Evolutionary conservation across 202 grass and related monocot species (phyloP).

Genomic region (Zoysia matrella): DNA sequence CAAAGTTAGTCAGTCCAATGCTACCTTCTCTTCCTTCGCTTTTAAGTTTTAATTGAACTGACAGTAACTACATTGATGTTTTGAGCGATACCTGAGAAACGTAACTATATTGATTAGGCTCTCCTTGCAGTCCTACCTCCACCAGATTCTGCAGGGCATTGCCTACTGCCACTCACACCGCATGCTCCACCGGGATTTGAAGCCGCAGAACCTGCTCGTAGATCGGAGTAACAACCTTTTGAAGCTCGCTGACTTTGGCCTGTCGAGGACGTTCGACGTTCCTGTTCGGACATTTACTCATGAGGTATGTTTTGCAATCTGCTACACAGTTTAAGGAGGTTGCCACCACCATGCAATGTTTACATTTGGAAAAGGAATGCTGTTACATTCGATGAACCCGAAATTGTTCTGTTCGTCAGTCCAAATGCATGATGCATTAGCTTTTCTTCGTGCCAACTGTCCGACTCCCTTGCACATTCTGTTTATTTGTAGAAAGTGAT

Average conservation of each 20-base stretch:
- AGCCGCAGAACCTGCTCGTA: constrained; percentile 93
- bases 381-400: neutral
- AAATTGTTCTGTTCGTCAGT: neutral
- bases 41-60: neutral
- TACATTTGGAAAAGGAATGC: neutral
- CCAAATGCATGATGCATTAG: no score
- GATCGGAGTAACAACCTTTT: constrained; percentile 65
- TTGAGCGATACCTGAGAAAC: neutral
- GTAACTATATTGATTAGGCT: neutral
- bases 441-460: no score
- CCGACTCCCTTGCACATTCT: no score
- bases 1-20: constrained; percentile 50
- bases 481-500: no score
- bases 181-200: constrained; percentile 86
- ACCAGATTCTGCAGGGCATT: constrained; percentile 82
- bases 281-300: constrained; percentile 58
- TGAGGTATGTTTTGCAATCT: no score
- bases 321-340: neutral
- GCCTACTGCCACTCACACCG: constrained; percentile 93
- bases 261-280: constrained; percentile 82
- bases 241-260: constrained; percentile 92
- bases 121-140: constrained; percentile 61
- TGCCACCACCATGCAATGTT: neutral
- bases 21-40: neutral
- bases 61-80: neutral